Base-by-base conservation (phyloP, 345 rosid species). In the Luvunga scandens region DNA sequence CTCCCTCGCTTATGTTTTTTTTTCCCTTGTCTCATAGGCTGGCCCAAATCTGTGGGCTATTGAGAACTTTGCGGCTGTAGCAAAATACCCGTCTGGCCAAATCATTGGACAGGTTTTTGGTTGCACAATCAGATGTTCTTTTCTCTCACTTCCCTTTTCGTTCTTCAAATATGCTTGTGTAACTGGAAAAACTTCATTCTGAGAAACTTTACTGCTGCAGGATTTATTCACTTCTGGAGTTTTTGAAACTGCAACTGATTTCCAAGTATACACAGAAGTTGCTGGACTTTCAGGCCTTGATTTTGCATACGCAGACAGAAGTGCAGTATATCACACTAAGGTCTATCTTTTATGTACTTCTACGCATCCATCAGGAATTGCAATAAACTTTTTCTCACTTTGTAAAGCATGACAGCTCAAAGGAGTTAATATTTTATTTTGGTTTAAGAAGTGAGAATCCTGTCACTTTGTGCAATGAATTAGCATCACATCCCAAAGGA, bases 231-330 rank as follows among this genome's bases (percentile, higher is more conserved):
- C 91, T 42, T 88, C 92, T 77, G 98, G 99, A 75, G 75, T 77
- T 77, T 89, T 96, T 72, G 90, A 92, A 66, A 94, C 98, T 73
- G 84, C 94, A 0, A 96, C 98, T 53, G 98, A 96, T 90, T 96
- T 96, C 85, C 95, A 94, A 90, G 89, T 96, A 65, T 96, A 96
- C 89, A 88, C 77, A 81, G 98, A 94, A 84, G 86, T 91, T 74
- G 97, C 94, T 77, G 91, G 93, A 84, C 97, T 96, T 83, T 94
- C 99, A 19, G 99, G 98, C 78, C 90, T 96, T 81, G 99, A 94
- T 88, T 94, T 96, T 87, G 99, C 95, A 34, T 96, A 85, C 83
- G 79, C 90, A 10, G 99, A 96, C 77, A 88, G 87, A 30, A 84
- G 90, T 84, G 95, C 94, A 77, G 97, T 96, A 45, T 96, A 96